Conservation (phyloP, 2,329 filamentous ascomycete genomes). For the Aspergillus sp. region DNA sequence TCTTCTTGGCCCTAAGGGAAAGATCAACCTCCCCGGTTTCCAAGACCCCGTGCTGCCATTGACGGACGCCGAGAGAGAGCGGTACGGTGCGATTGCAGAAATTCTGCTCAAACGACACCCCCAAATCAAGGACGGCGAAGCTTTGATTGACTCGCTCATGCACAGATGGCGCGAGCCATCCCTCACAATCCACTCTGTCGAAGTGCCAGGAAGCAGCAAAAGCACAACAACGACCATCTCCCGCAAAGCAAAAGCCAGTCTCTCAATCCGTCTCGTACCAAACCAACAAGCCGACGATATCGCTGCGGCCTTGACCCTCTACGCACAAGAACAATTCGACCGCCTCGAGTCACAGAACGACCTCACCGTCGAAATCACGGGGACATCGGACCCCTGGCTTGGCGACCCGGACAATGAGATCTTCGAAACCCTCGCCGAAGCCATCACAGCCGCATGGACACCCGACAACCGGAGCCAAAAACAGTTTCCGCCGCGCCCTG, state of each 20-base stretch:
- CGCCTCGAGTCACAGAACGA: conserved; percentile 78
- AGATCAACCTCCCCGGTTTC: conserved; percentile 83
- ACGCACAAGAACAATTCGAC: conserved; percentile 72
- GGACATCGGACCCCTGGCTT: conserved; percentile 94
- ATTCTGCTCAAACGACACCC: conserved; percentile 76
- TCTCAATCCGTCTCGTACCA: conserved; percentile 90
- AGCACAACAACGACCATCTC: conserved; percentile 87
- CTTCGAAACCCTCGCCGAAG: conserved; percentile 84
- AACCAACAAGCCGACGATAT: conserved; percentile 87
- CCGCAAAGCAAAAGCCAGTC: conserved; percentile 80
- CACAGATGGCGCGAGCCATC: conserved; percentile 94
- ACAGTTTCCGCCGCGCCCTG: conserved; percentile 30
- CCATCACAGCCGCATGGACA: conserved; percentile 84
- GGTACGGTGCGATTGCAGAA: conserved; percentile 82
- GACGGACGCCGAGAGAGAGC: conserved; percentile 73
- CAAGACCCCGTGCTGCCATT: conserved; percentile 82
- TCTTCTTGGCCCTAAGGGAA: conserved; percentile 79
- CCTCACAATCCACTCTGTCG: conserved; percentile 89
- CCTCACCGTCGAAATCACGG: conserved; percentile 82
- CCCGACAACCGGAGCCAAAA: conserved; percentile 36
- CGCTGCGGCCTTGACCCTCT: conserved; percentile 67
- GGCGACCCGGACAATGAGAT: conserved; percentile 90
- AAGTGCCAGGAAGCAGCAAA: conserved; percentile 76
- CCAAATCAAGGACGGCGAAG: conserved; percentile 64
- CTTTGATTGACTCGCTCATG: conserved; percentile 85